Conservation (phyloP, 2,329 filamentous ascomycete species). For the Venturiaceae sp. region DNA sequence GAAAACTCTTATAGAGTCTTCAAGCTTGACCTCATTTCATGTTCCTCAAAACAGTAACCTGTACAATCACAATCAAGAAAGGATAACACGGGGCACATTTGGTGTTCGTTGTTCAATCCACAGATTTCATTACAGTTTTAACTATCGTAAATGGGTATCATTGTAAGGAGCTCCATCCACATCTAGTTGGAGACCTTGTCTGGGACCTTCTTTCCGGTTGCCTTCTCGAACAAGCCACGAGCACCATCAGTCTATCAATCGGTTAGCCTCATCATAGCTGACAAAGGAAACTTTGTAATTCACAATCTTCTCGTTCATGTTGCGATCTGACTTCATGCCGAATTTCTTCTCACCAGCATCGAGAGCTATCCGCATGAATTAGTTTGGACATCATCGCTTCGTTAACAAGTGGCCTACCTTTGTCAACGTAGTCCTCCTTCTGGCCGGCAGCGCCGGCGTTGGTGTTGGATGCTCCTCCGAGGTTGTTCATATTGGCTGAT, state of each 20-base stretch:
- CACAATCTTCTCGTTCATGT: constrained; percentile 9
- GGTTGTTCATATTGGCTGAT: constrained; percentile 7
- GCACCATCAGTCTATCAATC: constrained; percentile 4
- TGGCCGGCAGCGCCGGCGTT: constrained; percentile 3
- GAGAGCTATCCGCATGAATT: not conserved
- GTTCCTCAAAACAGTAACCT: too few relatives aligned
- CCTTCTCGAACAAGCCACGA: constrained; percentile 9
- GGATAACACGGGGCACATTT: too few relatives aligned
- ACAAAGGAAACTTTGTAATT: not conserved
- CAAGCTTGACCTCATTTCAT: too few relatives aligned
- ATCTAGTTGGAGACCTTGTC: constrained; percentile 10
- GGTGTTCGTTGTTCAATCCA: too few relatives aligned
- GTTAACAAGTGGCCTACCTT: not conserved
- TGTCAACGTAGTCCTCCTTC: constrained; percentile 10
- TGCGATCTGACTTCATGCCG: constrained; percentile 1
- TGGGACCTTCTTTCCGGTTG: constrained; percentile 9
- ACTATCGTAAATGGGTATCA: not conserved
- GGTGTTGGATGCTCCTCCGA: not conserved
- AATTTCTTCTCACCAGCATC: constrained; percentile 8
- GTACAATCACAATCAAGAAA: too few relatives aligned
- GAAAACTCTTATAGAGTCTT: too few relatives aligned
- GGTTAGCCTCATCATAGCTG: not conserved
- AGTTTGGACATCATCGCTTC: not conserved
- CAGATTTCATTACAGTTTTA: not conserved
- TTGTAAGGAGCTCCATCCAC: not conserved